Percentiles rank a stretch among this genome's conserved stretches.
These are phyloP conservation scores for Eremothecium sinecaudum DNA, from an alignment of 1,139 yeast genomes.

Conservation along the genomic window DNA sequence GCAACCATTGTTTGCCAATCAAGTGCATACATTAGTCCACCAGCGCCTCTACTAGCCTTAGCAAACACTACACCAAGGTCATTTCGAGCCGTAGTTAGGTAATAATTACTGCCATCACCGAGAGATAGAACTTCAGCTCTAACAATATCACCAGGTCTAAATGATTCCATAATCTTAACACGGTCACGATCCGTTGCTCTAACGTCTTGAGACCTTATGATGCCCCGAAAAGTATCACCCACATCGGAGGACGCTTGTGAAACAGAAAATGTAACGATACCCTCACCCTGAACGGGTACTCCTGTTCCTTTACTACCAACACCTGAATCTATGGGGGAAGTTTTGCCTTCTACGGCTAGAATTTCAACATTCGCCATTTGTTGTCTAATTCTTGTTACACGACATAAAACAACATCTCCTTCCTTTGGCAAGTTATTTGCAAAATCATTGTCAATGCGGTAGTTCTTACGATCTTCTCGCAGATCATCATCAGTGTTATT, in stretches of 20 bases:
- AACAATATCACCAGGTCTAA: constrained; percentile 87
- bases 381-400: constrained; percentile 53
- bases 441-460: constrained; percentile 27
- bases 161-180: constrained; percentile 68
- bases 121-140: constrained; percentile 73
- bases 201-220: constrained; percentile 80
- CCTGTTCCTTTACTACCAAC: constrained; percentile 52
- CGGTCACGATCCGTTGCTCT: constrained; percentile 86
- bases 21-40: constrained; percentile 75
- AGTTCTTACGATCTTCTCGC: constrained; percentile 12
- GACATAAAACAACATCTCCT: constrained; percentile 72
- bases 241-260: constrained; percentile 52
- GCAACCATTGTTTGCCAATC: constrained; percentile 96
- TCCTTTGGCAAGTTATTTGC: constrained; percentile 67
- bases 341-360: constrained; percentile 60
- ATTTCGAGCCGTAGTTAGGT: constrained; percentile 79
- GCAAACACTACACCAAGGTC: constrained; percentile 94
- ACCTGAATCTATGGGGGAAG: constrained; percentile 49
- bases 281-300: constrained; percentile 42
- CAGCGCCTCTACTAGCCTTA: constrained; percentile 56
- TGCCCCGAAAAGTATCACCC: constrained; percentile 87
- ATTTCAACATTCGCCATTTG: constrained; percentile 80
- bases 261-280: constrained; percentile 40
- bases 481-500: constrained; percentile 4
- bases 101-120: constrained; percentile 91